Base-by-base conservation (phyloP, 2,329 filamentous ascomycete species). In the Xylariaceae sp. region DNA sequence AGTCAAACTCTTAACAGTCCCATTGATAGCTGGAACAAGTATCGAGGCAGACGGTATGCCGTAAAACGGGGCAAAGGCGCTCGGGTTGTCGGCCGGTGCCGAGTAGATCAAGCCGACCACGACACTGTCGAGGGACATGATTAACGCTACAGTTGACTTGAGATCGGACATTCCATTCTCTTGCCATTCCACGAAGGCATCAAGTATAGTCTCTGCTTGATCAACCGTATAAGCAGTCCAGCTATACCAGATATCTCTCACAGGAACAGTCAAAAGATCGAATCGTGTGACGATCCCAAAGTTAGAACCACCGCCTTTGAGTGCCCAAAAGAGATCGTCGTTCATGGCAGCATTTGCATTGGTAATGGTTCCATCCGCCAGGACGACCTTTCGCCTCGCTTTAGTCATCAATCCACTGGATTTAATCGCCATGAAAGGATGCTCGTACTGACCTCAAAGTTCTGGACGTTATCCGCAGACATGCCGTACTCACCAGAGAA, bases 301-400 rank as follows among this genome's bases (percentile, higher is more conserved):
- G 56, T 80, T 80, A 52, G 67, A 73, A 16, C 70, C 68, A 13
- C 78, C 77, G 5, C 77, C 78, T 51, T 76, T 74, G 2, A 79
- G 65, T 1, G 75, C 76, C 56, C 68, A 71, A 59, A 69, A 80
- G 0, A 81, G 69, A 54, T 80, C 75, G 0, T 57, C 34, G 45
- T 78, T 67, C 2, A 64, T 42, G 0, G 56, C 47, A 0, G 51
- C 51, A 36, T 69, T 75, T 13, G 72, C 75, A 12, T 71, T 69
- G 13, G 76, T 61, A 34, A 80, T 67, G 1, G 53, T 48, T 1
- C 77, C 76, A 42, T 70, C 60, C 0, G 72, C 70, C 1, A 78
- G 67, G 1, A 80, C 76, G 33, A 80, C 66, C 60, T 78, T 28
- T 17, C 13, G 3, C 9, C 11, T 14, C 5, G 50, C 14, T 50